Percentiles rank a stretch among this genome's conserved stretches.
Conservation (phyloP, 2,329 filamentous ascomycete genomes). For the Aspergillus costaricaensis region DNA sequence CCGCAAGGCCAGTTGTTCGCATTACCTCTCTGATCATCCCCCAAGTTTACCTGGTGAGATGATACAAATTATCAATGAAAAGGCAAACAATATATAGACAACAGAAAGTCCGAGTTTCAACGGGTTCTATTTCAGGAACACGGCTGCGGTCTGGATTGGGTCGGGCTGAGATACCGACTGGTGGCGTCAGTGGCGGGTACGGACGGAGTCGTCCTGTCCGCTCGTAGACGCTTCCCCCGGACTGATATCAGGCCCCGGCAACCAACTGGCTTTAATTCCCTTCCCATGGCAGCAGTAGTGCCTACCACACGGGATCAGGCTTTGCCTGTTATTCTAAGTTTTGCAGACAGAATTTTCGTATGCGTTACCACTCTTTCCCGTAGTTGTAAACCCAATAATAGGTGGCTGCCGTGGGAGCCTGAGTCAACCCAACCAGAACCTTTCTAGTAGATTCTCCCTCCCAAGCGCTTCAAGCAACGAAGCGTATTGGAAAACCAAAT, state of each 20-base stretch:
- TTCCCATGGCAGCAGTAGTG: neutral
- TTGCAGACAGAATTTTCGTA: neutral
- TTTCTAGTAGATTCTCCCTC: constrained; percentile 24
- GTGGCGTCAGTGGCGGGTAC: constrained; percentile 31
- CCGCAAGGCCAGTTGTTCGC: neutral
- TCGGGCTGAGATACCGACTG: constrained; percentile 16
- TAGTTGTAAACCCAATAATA: too few species aligned
- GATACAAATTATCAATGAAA: too few species aligned
- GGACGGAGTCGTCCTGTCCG: constrained; percentile 16
- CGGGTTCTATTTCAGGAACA: constrained; percentile 2
- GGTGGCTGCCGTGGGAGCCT: too few species aligned
- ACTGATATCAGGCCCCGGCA: constrained; percentile 7
- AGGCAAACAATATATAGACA: neutral
- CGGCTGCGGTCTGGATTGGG: constrained; percentile 2
- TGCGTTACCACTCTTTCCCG: too few species aligned
- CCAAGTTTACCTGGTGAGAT: neutral
- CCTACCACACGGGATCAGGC: neutral
- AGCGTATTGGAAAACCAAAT: constrained; percentile 11
- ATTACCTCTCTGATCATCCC: neutral
- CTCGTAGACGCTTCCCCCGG: neutral
- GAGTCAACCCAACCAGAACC: neutral
- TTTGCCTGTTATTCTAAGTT: neutral
- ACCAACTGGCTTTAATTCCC: neutral
- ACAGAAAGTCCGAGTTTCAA: neutral
- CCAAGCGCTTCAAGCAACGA: constrained; percentile 3